Percentiles rank a stretch among this genome's conserved stretches.
Evolutionary conservation across 2,329 filamentous ascomycete species (phyloP).

Genomic region (Trichoderma atroviride): DNA sequence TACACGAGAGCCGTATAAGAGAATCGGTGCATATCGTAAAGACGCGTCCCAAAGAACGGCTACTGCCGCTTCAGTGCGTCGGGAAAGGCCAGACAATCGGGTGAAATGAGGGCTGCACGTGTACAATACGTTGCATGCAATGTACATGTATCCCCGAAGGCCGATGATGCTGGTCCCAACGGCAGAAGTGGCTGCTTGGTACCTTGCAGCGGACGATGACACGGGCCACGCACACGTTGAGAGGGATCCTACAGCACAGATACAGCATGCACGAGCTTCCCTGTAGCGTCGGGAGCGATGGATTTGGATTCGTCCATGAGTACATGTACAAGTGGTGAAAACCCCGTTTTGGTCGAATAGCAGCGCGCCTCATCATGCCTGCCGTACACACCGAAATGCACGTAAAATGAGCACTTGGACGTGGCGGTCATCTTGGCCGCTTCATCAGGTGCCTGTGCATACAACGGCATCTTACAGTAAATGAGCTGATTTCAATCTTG

Average conservation of each 20-base stretch:
- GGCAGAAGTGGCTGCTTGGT: background rate
- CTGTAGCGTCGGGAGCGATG: background rate
- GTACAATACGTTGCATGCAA: background rate
- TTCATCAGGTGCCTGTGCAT: background rate
- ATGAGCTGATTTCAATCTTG: conserved; percentile 10
- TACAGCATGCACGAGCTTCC: background rate
- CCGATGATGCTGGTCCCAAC: background rate
- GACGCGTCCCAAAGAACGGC: background rate
- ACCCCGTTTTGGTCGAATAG: background rate
- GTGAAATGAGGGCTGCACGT: background rate
- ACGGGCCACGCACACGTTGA: background rate
- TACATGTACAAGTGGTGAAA: background rate
- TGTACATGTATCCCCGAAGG: background rate
- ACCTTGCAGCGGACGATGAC: background rate
- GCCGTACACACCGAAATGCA: background rate
- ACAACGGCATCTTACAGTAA: background rate
- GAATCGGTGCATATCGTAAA: background rate
- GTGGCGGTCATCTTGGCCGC: background rate
- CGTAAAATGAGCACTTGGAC: background rate
- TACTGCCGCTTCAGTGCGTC: conserved; percentile 4
- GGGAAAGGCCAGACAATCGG: background rate
- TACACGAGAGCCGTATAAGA: background rate
- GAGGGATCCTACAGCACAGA: background rate
- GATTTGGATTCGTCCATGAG: background rate
- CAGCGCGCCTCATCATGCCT: background rate